These are phyloP conservation scores for Rhizopogon vulgaris DNA, from an alignment of 768 basidiomycete species.

Conservation along the genomic window DNA sequence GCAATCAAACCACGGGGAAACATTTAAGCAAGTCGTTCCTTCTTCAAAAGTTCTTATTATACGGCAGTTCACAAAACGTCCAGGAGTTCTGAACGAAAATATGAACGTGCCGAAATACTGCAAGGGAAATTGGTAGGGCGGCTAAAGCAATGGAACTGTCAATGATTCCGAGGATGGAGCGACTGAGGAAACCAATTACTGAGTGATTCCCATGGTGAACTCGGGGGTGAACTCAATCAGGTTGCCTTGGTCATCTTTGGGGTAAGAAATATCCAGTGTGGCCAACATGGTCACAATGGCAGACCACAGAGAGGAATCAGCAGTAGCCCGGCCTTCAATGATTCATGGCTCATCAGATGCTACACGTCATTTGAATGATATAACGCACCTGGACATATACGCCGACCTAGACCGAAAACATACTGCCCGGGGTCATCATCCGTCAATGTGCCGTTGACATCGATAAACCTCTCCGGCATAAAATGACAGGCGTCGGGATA, in stretches of 20 bases:
- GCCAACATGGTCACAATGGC: conserved; percentile 5
- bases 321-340: not conserved
- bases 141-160: too few species aligned
- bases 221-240: not conserved
- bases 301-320: not conserved
- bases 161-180: too few species aligned
- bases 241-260: conserved; percentile 2
- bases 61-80: too few species aligned
- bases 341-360: too few species aligned
- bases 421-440: conserved; percentile 4
- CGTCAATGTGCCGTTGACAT: not conserved
- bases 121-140: too few species aligned
- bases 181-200: too few species aligned
- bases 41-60: too few species aligned
- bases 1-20: too few species aligned
- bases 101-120: too few species aligned
- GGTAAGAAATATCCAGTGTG: not conserved
- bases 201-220: too few species aligned
- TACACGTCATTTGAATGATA: not conserved
- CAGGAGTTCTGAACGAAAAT: too few species aligned
- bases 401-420: conserved; percentile 9
- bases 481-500: conserved; percentile 8
- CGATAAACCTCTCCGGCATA: conserved; percentile 11
- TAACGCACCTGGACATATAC: conserved; percentile 4
- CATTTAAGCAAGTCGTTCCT: too few species aligned